Base-by-base conservation (phyloP, 768 basidiomycete genomes). In the Russula dissimulans region DNA sequence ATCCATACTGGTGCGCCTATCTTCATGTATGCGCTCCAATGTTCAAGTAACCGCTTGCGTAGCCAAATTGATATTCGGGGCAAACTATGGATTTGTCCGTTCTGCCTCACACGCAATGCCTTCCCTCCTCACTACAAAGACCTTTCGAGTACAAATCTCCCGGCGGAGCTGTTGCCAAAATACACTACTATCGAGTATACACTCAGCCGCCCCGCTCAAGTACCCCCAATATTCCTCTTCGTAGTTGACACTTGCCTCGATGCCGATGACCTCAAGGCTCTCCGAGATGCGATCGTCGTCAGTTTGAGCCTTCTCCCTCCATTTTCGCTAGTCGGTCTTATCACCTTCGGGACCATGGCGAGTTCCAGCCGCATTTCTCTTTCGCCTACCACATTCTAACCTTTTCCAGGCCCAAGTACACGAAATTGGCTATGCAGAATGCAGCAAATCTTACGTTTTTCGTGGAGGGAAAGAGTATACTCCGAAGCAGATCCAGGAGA, bases 141-240 rank as follows among this genome's bases (percentile, higher is more conserved):
- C 71, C 95, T 99, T 66, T 93, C 94, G 49, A 89, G 88, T 74
- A 95, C 90, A 65, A 98, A 98, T 74, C 82, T 98, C 18, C 97
- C 97, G 52, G 89, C 94, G 14, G 97, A 99, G 72, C 81, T 99
- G 34, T 75, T 98, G 42, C 94, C 95, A 69, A 95, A 97, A 75
- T 98, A 97, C 79, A 98, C 97, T 36, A 99, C 97, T 8, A 97
- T 99, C 74, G 97, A 99, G 75, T 99, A 99, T 77, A 98, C 95
- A n/a, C 87, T 98, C 49, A 80, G 88, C 29, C 84, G 95, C 62
- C 87, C 91, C 1, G 91, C 86, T 12, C 91, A 87, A 68, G 87
- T 95, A 47, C 95, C 95, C 4, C 95, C 97, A 54, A 83, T 98
- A 73, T 98, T 99, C 80, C 80, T 99, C 46, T 97, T 94, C 71